Base-by-base conservation (phyloP, 805 yeast genomes). In the Metschnikowia cerradonensis region DNA sequence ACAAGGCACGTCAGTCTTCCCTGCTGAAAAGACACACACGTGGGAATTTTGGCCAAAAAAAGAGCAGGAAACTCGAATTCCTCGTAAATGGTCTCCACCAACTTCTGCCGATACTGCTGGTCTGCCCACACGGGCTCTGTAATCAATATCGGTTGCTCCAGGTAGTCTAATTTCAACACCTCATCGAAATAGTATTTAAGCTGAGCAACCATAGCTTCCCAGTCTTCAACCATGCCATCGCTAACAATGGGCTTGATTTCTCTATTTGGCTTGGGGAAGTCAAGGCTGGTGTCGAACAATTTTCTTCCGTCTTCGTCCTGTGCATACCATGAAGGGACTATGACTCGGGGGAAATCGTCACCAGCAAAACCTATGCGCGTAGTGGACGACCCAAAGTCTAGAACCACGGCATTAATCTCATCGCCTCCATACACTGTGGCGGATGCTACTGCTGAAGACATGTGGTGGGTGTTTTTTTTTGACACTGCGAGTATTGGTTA, bases 321-420 rank as follows among this genome's bases (percentile, higher is more conserved):
- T n/a, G 66, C 71, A 61, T 81, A 89, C 53, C 67, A 78, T 0
- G 96, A 87, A 2, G 97, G 94, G 11, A 84, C 66, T 22, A 87
- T 80, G 3, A 83, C 71, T 55, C 84, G 80, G 11, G 99, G 99
- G 48, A 81, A 78, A 64, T 91, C 97, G 51, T 90, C 92, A 10
- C 98, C 98, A 3, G 97, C 91, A 67, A 81, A 90, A 1, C 99
- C 99, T 17, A 86, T 82, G 48, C 92, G 82, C 6, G 97, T 90
- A 52, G 82, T 72, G 54, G 77, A 82, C 10, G 96, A 85, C 34
- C 98, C 98, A 1, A 96, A 91, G 63, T 94, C 98, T 23, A 92
- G 75, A 33, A 92, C 96, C 2, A 94, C 77, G 26, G 98, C 96
- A 56, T 90, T 83, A 55, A 94, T 85, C 66, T 92, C 99, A 70